These are phyloP conservation scores for Nicotiana tabacum DNA, from an alignment of 257 asterid genomes.

Conservation along the genomic window DNA sequence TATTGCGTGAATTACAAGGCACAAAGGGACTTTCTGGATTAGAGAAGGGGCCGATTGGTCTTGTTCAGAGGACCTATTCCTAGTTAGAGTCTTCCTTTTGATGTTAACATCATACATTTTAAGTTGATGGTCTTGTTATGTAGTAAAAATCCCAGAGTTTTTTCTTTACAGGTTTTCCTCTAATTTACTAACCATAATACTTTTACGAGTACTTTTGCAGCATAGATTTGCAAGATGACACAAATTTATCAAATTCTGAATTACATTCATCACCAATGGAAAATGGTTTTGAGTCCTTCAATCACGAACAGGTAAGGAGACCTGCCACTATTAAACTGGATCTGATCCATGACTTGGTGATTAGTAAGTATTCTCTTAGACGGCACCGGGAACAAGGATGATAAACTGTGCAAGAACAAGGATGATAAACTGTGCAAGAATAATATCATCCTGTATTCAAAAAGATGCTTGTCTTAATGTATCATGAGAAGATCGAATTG, in stretches of 20 bases:
- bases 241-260: slow-evolving; percentile 25
- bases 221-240: slow-evolving; percentile 44
- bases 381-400: not conserved
- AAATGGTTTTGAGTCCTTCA: slow-evolving; percentile 33
- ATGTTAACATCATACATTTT: not conserved
- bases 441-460: not conserved
- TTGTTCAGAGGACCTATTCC: not conserved
- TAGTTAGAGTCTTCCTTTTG: not conserved
- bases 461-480: not conserved
- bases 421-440: not conserved
- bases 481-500: not conserved
- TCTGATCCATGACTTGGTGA: not conserved
- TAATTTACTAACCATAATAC: not conserved
- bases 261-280: slow-evolving; percentile 34
- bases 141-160: not conserved
- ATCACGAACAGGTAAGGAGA: slow-evolving; percentile 46
- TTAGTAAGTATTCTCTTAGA: not conserved
- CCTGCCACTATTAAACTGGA: not conserved
- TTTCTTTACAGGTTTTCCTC: not conserved
- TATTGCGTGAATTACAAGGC: not conserved
- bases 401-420: not conserved
- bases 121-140: not conserved
- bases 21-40: not conserved
- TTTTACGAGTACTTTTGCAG: slow-evolving; percentile 34
- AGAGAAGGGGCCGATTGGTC: not conserved